These are phyloP conservation scores for Colletotrichum tofieldiae DNA, from an alignment of 2,329 filamentous ascomycete genomes.

Conservation along the genomic window DNA sequence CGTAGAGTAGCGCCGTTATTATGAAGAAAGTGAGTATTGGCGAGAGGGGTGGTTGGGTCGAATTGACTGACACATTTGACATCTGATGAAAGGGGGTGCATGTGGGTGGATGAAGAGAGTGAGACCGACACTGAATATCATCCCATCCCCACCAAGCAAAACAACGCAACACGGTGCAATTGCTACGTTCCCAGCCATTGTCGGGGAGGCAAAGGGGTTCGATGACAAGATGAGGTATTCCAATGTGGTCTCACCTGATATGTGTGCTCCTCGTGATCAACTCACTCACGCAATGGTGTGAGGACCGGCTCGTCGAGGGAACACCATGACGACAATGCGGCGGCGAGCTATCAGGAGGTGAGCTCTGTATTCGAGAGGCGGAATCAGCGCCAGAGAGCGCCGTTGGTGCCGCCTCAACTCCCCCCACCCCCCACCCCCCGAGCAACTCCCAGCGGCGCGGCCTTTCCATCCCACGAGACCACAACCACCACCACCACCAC, in stretches of 20 bases:
- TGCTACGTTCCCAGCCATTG: background rate
- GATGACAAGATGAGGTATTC: background rate
- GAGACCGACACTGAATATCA: background rate
- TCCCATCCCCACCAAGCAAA: background rate
- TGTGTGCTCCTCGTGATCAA: slow-evolving; percentile 22
- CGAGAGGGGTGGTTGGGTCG: background rate
- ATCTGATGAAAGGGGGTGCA: slow-evolving; percentile 5
- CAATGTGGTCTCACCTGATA: slow-evolving; percentile 15
- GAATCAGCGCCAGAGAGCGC: slow-evolving; percentile 5
- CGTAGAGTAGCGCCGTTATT: too few species aligned
- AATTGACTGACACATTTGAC: background rate
- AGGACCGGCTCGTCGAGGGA: slow-evolving; percentile 4
- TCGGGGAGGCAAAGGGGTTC: background rate
- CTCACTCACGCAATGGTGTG: slow-evolving; percentile 6
- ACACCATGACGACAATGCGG: slow-evolving; percentile 12
- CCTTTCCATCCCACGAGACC: slow-evolving; percentile 26
- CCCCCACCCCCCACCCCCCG: too few species aligned
- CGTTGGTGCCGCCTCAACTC: slow-evolving; percentile 10
- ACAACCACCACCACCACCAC: slow-evolving; percentile 11
- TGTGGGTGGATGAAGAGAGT: background rate
- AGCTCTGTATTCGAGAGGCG: background rate
- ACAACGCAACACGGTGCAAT: background rate
- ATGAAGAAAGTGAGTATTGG: background rate
- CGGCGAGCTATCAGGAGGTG: slow-evolving; percentile 4
- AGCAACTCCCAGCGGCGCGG: slow-evolving; percentile 3